Evolutionary conservation across 2,329 filamentous ascomycete genomes (phyloP).

Genomic region (Periconia digitata): DNA sequence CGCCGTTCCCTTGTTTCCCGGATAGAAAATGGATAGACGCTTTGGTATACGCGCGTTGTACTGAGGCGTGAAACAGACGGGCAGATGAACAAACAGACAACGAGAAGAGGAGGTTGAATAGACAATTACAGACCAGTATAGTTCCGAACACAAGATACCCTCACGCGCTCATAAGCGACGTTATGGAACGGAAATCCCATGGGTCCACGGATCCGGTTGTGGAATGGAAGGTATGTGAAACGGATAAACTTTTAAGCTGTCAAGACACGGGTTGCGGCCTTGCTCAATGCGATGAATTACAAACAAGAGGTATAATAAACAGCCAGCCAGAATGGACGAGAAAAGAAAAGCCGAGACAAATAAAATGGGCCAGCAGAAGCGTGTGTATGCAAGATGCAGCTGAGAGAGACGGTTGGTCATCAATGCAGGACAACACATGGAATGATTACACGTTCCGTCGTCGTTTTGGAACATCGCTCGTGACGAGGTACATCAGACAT

Average conservation of each 20-base stretch:
- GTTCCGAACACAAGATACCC: no score
- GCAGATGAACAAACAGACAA: no score
- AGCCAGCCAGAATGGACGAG: neutral
- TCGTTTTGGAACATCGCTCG: constrained; percentile 11
- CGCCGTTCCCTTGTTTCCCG: neutral
- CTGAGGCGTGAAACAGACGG: no score
- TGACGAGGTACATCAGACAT: constrained; percentile 17
- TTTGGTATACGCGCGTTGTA: no score
- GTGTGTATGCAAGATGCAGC: neutral
- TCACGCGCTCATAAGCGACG: no score
- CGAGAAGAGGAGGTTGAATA: neutral
- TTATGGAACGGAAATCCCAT: neutral
- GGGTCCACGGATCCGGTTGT: constrained; percentile 1
- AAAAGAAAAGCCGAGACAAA: constrained; percentile 3
- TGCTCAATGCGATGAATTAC: constrained; percentile 19
- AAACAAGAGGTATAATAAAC: constrained; percentile 13
- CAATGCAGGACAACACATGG: constrained; percentile 4
- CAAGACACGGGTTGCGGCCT: constrained; percentile 12
- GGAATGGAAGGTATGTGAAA: neutral
- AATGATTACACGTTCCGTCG: constrained; percentile 6
- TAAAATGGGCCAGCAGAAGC: neutral
- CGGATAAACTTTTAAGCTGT: neutral
- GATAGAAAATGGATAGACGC: neutral
- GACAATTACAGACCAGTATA: no score
- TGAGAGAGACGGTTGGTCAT: no score